A percentile compares a stretch with the other conserved stretches of the same genome.
Conservation (phyloP, 768 basidiomycete genomes). For the Mycena maculata region DNA sequence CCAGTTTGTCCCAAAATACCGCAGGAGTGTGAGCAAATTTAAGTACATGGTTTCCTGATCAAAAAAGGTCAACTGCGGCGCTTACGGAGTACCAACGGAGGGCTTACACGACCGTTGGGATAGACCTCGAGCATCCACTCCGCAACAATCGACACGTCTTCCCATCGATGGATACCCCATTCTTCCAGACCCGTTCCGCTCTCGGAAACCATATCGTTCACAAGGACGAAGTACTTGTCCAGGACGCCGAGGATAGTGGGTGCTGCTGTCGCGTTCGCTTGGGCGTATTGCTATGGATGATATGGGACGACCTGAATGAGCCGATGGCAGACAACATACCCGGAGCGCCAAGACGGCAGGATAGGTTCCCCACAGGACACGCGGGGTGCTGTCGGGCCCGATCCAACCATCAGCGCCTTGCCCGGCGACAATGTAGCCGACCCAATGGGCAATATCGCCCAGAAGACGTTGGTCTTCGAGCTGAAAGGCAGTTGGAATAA, state of each 20-base stretch:
- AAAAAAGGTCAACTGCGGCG: not conserved
- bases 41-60: conserved; percentile 27
- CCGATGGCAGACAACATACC: not conserved
- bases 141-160: conserved; percentile 25
- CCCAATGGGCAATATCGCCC: conserved; percentile 29
- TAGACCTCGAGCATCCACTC: conserved; percentile 30
- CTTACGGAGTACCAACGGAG: not conserved
- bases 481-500: conserved; percentile 30
- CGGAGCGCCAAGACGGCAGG: conserved; percentile 29
- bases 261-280: conserved; percentile 30
- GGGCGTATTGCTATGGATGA: conserved; percentile 25
- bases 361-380: conserved; percentile 32
- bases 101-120: conserved; percentile 27
- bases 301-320: not conserved
- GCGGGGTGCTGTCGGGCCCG: conserved; percentile 29
- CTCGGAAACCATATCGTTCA: conserved; percentile 25
- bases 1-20: conserved; percentile 22
- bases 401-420: conserved; percentile 29
- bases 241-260: conserved; percentile 22
- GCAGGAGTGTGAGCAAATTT: conserved; percentile 21
- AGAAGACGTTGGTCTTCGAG: conserved; percentile 29
- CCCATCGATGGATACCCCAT: conserved; percentile 30
- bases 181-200: conserved; percentile 28
- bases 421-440: conserved; percentile 27
- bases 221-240: conserved; percentile 26